Base-by-base conservation (phyloP, 192 early-diverging fungal species). In the Coemansia sp. region DNA sequence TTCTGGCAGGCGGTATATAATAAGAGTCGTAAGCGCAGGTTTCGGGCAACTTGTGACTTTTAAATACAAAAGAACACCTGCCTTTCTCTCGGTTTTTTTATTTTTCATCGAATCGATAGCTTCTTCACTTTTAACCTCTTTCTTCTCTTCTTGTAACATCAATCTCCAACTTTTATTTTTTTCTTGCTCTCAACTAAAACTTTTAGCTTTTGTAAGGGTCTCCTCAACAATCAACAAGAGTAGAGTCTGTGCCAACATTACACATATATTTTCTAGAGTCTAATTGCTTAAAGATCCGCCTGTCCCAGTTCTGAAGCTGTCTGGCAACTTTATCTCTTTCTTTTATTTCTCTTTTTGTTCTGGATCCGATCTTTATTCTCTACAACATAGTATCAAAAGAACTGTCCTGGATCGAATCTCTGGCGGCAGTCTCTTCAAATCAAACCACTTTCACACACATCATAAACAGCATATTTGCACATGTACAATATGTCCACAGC, bases 401-500 rank as follows among this genome's bases (percentile, higher is more conserved):
- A 25, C 22, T 25, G 22, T 45, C 14, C 12, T 5, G 25, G 20
- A 54, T 54, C 29, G 22, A 30, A 8, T 57, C 56, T 33, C 7
- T 17, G 4, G 3, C 30, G 11, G 6, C 32, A 34, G 7, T 34
- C 1, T 32, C 17, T 7, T 29, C 51, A 30, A 14, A 38, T 12
- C 42, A 45, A 8, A 45, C 17, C 12, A 25, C 22, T 25, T 25
- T 25, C 22, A 25, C 22, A 0, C 42, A 45, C 42, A 38, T 38
- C 36, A 45, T 5, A 45, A 45, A 45, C 12, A 45, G 14, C 50
- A 69, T 29, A 69, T 22, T 52, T 50, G 49, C 49, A 62, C 50
- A 68, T 59, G 42, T 36, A 49, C 45, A 22, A 76, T 30, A 55
- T 82, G 79, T 70, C 74, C 16, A 76, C 74, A 4, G 48, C 63